Base-by-base conservation (phyloP, 305 asterid genomes). In the Fraxinus velutina region DNA sequence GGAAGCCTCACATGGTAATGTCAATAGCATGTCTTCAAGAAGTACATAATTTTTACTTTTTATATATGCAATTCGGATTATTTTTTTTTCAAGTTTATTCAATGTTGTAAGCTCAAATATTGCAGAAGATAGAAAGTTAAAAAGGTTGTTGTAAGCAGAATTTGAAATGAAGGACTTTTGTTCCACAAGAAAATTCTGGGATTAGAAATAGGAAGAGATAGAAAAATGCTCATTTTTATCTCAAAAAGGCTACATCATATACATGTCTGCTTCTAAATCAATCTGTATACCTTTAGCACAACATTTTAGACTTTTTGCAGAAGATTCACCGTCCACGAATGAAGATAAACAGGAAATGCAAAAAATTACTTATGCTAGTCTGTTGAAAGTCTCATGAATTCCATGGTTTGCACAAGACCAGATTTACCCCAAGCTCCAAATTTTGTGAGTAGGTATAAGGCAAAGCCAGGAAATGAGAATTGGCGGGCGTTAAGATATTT, bases 1-100 rank as follows among this genome's bases (percentile, higher is more conserved):
- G 98, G 99, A 79, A 91, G 88, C 30, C 90, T 91, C 75, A 96
- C 99, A 50, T 96, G 99, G 99, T 94, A 93, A 82, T 37, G 1
- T 30, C 76, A 27, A 42, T 29, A n/a, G 22, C 60, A 4, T 7
- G 8, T 57, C 71, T 76, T 30, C 70, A 84, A 77, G 34, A 57
- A 57, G 29, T 52, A 52, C 64, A 52, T 52, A 52, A 52, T 52
- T 52, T 52, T 52, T 52, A 15, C 62, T n/a, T n/a, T 1, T 52
- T 52, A n/a, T 52, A 52, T 15, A 15, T 15, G 60, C 60, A 3
- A 50, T 50, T 50, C 7, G 21, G 64, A n/a, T 3, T 50, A 15
- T 15, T 50, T 39, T 4, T n/a, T n/a, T 52, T 52, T 47, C 19
- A 15, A 52, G 24, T 52, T n/a, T 52, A 52, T 17, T 52, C 22